Percentiles rank a stretch among this genome's conserved stretches.
These are phyloP conservation scores for Puccinia novopanici DNA, from an alignment of 1,284 basidiomycete species.

Conservation along the genomic window DNA sequence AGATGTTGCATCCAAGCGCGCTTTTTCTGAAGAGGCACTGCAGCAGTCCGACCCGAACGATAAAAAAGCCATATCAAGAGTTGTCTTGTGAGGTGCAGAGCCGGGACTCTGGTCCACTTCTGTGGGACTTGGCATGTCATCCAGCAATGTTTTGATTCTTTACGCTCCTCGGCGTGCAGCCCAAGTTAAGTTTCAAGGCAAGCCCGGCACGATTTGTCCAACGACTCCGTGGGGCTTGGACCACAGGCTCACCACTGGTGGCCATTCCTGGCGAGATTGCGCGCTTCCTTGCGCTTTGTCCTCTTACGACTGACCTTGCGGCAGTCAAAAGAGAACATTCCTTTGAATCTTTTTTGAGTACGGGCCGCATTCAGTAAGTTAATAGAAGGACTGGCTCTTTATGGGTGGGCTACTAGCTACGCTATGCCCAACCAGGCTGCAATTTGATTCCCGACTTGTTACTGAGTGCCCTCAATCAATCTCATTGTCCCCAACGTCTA, in stretches of 20 bases:
- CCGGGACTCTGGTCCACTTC: neutral
- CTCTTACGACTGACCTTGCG: neutral
- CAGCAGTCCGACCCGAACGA: too few species aligned
- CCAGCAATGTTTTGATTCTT: neutral
- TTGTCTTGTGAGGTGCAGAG: neutral
- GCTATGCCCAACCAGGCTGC: neutral
- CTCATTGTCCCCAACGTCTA: neutral
- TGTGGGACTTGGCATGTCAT: neutral
- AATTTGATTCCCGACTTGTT: neutral
- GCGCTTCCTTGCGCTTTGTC: slow-evolving; percentile 2
- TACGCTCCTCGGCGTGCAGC: neutral
- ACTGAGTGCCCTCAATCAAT: neutral
- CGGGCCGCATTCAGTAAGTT: neutral
- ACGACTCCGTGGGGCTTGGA: neutral
- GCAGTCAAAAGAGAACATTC: slow-evolving; percentile 1
- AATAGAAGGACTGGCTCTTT: neutral
- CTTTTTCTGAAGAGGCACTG: too few species aligned
- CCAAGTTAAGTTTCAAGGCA: neutral
- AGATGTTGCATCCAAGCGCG: too few species aligned
- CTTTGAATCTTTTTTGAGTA: slow-evolving; percentile 1
- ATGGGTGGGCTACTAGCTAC: slow-evolving; percentile 10
- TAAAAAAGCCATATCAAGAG: neutral
- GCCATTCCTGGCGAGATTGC: neutral
- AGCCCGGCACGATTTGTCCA: neutral
- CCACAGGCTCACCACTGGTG: neutral